Conservation (phyloP, 2,329 filamentous ascomycete genomes). For the Dactylellina cionopaga region DNA sequence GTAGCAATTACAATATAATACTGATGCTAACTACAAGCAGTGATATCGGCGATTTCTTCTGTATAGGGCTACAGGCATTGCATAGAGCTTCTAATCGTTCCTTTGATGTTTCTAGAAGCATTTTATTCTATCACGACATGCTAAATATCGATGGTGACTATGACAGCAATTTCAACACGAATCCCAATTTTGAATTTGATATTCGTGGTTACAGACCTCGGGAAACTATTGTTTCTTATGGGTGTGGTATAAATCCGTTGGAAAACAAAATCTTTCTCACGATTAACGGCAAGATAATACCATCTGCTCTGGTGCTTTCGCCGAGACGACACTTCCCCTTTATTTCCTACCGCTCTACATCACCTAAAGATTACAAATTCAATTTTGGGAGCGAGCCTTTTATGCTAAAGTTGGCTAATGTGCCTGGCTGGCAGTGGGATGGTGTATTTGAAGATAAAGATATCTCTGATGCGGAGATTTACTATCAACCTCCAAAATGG, state of each 20-base stretch:
- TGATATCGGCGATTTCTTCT: too few relatives aligned
- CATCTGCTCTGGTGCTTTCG: not conserved
- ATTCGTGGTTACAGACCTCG: not conserved
- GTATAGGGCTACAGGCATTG: not conserved
- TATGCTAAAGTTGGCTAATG: conserved; percentile 7
- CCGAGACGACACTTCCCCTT: conserved; percentile 7
- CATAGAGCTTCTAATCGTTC: not conserved
- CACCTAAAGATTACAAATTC: not conserved
- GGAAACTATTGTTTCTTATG: not conserved
- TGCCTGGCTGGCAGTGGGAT: conserved; percentile 5
- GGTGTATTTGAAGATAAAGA: conserved; percentile 11
- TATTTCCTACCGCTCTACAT: not conserved
- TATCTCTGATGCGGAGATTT: conserved; percentile 4
- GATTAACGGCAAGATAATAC: conserved; percentile 7
- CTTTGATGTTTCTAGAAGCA: not conserved
- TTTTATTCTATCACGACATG: too few relatives aligned
- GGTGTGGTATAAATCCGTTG: conserved; percentile 8
- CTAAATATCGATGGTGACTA: too few relatives aligned
- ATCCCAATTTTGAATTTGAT: too few relatives aligned
- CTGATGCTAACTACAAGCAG: too few relatives aligned
- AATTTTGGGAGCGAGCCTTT: conserved; percentile 29
- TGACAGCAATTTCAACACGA: not conserved
- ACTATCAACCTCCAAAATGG: not conserved
- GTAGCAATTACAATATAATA: too few relatives aligned
- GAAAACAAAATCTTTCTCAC: conserved; percentile 9